A percentile compares a stretch with the other conserved stretches of the same genome.
Conservation (phyloP, 23 red algal species). For the Gracilaria vermiculophylla region DNA sequence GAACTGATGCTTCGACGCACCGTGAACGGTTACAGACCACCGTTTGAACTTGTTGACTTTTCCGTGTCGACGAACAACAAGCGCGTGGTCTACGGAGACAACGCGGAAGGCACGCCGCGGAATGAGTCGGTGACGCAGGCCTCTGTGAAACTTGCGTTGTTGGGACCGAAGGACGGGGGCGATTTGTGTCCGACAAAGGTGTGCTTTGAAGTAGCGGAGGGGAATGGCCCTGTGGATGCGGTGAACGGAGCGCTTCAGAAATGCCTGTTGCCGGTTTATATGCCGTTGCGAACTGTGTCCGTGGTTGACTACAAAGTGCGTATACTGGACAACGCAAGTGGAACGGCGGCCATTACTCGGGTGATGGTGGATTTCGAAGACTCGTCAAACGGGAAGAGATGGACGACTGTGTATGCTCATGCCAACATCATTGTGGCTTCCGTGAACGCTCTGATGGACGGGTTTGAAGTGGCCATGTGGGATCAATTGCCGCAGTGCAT, state of each 20-base stretch:
- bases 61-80: slow-evolving; percentile 87
- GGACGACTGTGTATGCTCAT: slow-evolving; percentile 93
- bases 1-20: slow-evolving; percentile 88
- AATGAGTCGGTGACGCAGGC: slow-evolving; percentile 71
- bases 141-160: slow-evolving; percentile 58
- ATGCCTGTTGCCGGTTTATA: slow-evolving; percentile 53
- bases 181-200: slow-evolving; percentile 68
- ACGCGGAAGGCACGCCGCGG: background rate
- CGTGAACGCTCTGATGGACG: slow-evolving; percentile 96
- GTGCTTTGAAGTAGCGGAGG: slow-evolving; percentile 88
- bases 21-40: slow-evolving; percentile 73
- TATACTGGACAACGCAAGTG: slow-evolving; percentile 91
- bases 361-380: slow-evolving; percentile 91
- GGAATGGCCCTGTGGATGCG: slow-evolving; percentile 96
- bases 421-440: slow-evolving; percentile 97
- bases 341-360: slow-evolving; percentile 84
- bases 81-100: slow-evolving; percentile 48
- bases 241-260: slow-evolving; percentile 85
- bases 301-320: slow-evolving; percentile 97
- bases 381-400: slow-evolving; percentile 38
- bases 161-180: slow-evolving; percentile 47
- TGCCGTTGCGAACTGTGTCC: slow-evolving; percentile 59
- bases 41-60: slow-evolving; percentile 96
- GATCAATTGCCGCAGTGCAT: slow-evolving; percentile 53
- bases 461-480: slow-evolving; percentile 82